Conservation (phyloP, 495 filamentous ascomycete species). For the Lepraria neglecta region DNA sequence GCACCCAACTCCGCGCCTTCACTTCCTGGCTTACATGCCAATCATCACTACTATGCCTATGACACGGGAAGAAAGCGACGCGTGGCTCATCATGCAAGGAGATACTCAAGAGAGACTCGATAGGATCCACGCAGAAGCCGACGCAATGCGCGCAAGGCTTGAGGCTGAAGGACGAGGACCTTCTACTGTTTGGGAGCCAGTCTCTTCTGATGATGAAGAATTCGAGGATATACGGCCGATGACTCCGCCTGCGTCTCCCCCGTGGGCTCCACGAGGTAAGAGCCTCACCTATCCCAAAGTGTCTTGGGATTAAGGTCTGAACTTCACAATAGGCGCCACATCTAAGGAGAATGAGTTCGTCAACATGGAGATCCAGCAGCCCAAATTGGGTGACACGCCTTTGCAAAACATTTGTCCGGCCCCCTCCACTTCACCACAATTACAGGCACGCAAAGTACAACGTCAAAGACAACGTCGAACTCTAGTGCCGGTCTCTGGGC, state of each 20-base stretch:
- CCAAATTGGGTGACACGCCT: constrained; percentile 4
- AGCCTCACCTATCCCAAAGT: constrained; percentile 1
- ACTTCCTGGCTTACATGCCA: constrained; percentile 3
- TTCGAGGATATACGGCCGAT: constrained; percentile 3
- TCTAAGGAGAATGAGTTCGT: constrained; percentile 5
- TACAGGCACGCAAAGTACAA: constrained; percentile 4
- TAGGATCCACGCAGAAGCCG: constrained; percentile 7
- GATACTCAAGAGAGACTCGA: constrained; percentile 2
- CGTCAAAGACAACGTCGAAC: constrained; percentile 5
- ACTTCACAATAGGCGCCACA: background rate
- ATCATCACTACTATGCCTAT: background rate
- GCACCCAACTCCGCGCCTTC: background rate
- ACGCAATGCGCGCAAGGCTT: constrained; percentile 5
- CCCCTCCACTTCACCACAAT: background rate
- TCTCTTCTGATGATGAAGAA: constrained; percentile 9
- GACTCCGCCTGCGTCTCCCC: constrained; percentile 2
- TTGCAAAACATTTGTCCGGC: constrained; percentile 3
- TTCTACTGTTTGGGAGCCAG: constrained; percentile 7
- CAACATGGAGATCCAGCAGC: constrained; percentile 7
- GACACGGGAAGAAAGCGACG: constrained; percentile 6
- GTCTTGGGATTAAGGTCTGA: constrained; percentile 2
- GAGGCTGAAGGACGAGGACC: constrained; percentile 8
- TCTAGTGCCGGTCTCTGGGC: constrained; percentile 1
- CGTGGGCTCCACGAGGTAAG: constrained; percentile 1
- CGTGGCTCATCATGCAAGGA: constrained; percentile 5